Conservation (phyloP, 768 basidiomycete species). For the Cystoderma amianthinum region DNA sequence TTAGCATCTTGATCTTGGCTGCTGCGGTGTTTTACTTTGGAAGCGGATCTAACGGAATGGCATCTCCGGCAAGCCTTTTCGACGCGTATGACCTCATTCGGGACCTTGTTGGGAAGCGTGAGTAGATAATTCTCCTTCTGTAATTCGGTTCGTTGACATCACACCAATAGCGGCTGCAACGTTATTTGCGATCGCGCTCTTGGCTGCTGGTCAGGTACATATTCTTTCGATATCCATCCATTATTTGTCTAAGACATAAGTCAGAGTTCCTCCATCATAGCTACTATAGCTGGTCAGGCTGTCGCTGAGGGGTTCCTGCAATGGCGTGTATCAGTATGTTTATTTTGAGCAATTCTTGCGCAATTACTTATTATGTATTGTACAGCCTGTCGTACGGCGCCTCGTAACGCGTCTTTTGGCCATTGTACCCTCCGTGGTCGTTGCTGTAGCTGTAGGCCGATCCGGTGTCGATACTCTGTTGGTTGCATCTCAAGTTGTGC, state of each 20-base stretch:
- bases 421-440: slow-evolving; percentile 74
- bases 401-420: slow-evolving; percentile 76
- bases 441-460: slow-evolving; percentile 68
- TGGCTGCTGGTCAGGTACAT: slow-evolving; percentile 71
- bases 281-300: slow-evolving; percentile 86
- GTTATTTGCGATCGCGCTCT: slow-evolving; percentile 83
- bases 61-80: slow-evolving; percentile 64
- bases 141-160: not conserved
- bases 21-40: slow-evolving; percentile 73
- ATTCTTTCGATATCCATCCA: not conserved
- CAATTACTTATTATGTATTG: not conserved
- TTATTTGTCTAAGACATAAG: not conserved
- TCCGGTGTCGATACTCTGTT: slow-evolving; percentile 70
- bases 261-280: slow-evolving; percentile 78
- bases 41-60: slow-evolving; percentile 12
- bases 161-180: slow-evolving; percentile 57
- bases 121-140: slow-evolving; percentile 10
- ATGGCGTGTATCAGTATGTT: slow-evolving; percentile 72
- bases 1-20: slow-evolving; percentile 78
- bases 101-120: slow-evolving; percentile 61
- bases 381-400: slow-evolving; percentile 69
- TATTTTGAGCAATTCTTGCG: slow-evolving; percentile 1
- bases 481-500: slow-evolving; percentile 79
- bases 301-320: slow-evolving; percentile 86
- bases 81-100: slow-evolving; percentile 76